Base-by-base conservation (phyloP, 495 filamentous ascomycete genomes). In the Penicillium pancosmium region DNA sequence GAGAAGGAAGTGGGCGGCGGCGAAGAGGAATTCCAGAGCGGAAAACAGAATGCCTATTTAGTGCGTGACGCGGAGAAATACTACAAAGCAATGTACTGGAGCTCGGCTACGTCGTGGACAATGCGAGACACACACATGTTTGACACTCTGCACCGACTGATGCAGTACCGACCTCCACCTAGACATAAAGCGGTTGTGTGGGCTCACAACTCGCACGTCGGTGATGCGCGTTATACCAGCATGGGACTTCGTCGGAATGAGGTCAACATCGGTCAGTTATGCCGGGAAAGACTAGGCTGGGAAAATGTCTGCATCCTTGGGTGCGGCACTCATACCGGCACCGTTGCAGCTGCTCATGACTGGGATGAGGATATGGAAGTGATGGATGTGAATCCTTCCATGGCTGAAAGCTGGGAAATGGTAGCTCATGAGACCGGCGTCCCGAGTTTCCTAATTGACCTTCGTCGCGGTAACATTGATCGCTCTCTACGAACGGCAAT, bases 141-240 rank as follows among this genome's bases (percentile, higher is more conserved):
- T 52, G 72, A 83, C 8, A 83, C 83, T 2, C 68, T 86, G 27
- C 55, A 62, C 4, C 77, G 81, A 5, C 57, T 83, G 4, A 61
- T 84, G 25, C 67, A 79, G 38, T 71, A 77, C 40, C 76, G 78
- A 19, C 73, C 64, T 11, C 72, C 40, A 18, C 55, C 34, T 65
- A 23, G 5, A 56, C 72, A 70, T 31, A 84, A 84, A 48, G 84
- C 80, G 3, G 71, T 86, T 25, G 78, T 86, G 1, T 86, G 84
- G 84, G 84, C 81, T 54, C 84, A 86, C 58, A 86, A 85, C 61
- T 84, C 81, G 25, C 84, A 85, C 49, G 71, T 83, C 48, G 83
- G 84, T n/a, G 83, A 86, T 59, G 83, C 84, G 13, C 71, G 84
- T 10, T 78, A 73, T 16, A 85, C 82, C 4, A 78, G 74, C 57